Base-by-base conservation (phyloP, 805 yeast species). In the Yamadazyma philogaea region DNA sequence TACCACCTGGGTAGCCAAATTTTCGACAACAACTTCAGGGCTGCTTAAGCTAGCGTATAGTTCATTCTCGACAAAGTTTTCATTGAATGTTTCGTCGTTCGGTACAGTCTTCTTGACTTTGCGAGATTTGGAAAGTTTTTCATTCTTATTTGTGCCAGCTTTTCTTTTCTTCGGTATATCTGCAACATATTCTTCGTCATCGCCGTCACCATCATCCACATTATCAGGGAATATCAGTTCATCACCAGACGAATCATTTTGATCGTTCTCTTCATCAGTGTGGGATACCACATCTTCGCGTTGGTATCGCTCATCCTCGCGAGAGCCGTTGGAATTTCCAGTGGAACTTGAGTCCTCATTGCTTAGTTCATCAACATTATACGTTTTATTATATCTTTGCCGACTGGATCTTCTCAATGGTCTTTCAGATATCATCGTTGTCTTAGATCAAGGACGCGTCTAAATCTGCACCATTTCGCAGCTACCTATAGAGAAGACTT, bases 1-100 rank as follows among this genome's bases (percentile, higher is more conserved):
- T 14, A 66, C 36, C 75, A 74, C 69, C 21, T 65, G 66, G n/a
- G 64, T 45, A 2, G 66, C 68, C n/a, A 68, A 44, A 19, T 66
- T 71, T 19, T 51, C 52, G n/a, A 57, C 49, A 7, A 62, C 60
- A 1, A 55, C 52, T 2, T 65, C 68, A 4, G 62, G 60, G 35
- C 52, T 55, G 6, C 66, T 58, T 8, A 70, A 53, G 1, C 66
- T 59, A 28, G 42, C 49, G 41, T 56, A 68, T 18, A 69, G 50
- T 26, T 45, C 43, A 43, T 63, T 66, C 35, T 66, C 72, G 12
- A 53, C 57, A 18, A 61, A 52, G 6, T 58, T 55, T 1, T 51
- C 53, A 32, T 52, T 34, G n/a, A 41, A 14, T 6, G 34, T 39
- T 15, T 6, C 16, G 4, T 18, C 28, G 19, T 18, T n/a, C 3